Evolutionary conservation across 768 basidiomycete genomes (phyloP), one percentile per base, ranked within the genome.

Genomic region (Aureoboletus auriporus): DNA sequence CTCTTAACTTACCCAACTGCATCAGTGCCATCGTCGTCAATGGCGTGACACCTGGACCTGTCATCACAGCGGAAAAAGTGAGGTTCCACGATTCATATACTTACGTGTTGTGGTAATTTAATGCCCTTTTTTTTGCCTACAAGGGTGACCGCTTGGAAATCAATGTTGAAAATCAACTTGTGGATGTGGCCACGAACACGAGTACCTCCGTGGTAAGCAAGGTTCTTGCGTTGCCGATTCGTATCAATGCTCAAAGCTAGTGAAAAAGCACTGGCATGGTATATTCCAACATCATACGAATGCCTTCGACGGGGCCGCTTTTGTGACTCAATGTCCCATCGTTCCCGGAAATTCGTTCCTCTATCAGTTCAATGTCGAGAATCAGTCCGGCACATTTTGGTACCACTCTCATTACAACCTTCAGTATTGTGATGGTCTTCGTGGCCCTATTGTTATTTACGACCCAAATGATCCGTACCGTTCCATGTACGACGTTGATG

Each of bases 401-500:
- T 76, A 71, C 56, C 74, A 60, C 52, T 75, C 73, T 13, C 77
- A 78, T 47, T 61, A 69, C 64, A 70, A 67, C 6, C 70, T 70
- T 1, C 79, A 80, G 53, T 80, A 79, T 46, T 81, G 80, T 43
- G 79, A 82, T 46, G 79, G 79, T 0, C 66, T 81, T 23, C 62
- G 79, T 37, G 79, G 78, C 0, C 66, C 73, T 3, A 33, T 79
- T 31, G 69, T 80, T 7, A 63, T 80, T 12, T 75, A 77, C 33
- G 75, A 77, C 40, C 68, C 64, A 8, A 16, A 62, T 10, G 70
- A 70, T 47, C 68, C 66, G 6, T 51, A 60, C 33, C 50, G 42
- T 12, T n/a, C n/a, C 27, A 47, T 70, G 53, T 64, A 66, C 43
- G 74, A 76, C 38, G 63, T 74, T 27, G 74, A 76, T 42, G 65